phyloP scores from a whole-genome alignment of 768 basidiomycete genomes.

The Phlebiopsis flavidoalba region DNA sequence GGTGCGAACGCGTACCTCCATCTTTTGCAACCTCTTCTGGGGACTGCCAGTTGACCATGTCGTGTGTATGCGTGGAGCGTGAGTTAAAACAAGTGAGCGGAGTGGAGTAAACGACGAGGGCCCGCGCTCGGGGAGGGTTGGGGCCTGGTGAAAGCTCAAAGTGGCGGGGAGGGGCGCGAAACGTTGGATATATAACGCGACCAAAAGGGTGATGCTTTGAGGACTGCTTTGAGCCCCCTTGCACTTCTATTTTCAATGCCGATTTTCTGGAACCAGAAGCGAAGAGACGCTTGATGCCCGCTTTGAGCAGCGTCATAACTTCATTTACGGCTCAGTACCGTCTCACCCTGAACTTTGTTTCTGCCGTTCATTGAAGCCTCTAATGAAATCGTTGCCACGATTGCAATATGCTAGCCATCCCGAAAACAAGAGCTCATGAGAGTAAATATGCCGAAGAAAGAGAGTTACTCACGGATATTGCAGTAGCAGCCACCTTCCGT shows the following conservation, averaged over 20 bases:
- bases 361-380: not conserved
- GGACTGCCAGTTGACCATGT: slow-evolving; percentile 40
- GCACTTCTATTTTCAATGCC: not conserved
- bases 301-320: not conserved
- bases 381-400: too few relatives aligned
- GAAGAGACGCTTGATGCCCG: not conserved
- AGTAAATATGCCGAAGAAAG: not conserved
- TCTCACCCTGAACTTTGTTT: not conserved
- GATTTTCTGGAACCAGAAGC: not conserved
- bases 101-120: slow-evolving; percentile 7
- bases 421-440: not conserved
- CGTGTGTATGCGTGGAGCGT: not conserved
- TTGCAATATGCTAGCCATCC: not conserved
- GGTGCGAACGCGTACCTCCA: slow-evolving; percentile 26
- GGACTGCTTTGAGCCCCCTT: not conserved
- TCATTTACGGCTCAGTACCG: not conserved
- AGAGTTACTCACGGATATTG: not conserved
- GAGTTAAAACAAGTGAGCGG: not conserved
- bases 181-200: not conserved
- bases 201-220: not conserved
- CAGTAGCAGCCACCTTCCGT: not conserved
- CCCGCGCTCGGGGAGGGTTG: not conserved
- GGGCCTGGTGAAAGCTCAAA: not conserved
- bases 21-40: slow-evolving; percentile 32
- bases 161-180: not conserved